Base-by-base conservation (phyloP, 169 alveolate species). In the Eimeria sp. region DNA sequence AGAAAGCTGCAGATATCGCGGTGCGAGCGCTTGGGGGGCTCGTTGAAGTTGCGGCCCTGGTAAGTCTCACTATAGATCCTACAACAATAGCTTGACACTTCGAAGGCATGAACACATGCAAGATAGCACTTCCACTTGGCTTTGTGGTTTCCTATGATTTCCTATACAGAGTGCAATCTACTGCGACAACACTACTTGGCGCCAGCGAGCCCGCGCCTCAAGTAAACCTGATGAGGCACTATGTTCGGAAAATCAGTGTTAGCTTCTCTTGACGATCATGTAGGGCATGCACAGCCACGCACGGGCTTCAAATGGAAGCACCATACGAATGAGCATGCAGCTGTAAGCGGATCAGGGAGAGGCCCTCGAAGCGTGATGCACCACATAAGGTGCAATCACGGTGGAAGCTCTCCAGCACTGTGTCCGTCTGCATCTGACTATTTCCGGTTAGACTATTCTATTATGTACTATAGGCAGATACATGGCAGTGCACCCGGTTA, bases 21-120 rank as follows among this genome's bases (percentile, higher is more conserved):
- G 83, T 87, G 83, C 94, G 83, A 27, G 94, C 94, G 30, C 80
- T 87, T 47, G 78, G 67, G 22, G 94, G 78, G 54, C 67, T 63
- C 7, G 83, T 63, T 34, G 94, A 87, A 87, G 54, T 75, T 43
- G 94, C 94, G 27, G 82, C 94, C 14, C 72, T 87, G 94, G 94
- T 87, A 25, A 22, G 94, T 84, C 20, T 54, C 40, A 34, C 40
- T 34, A 34, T 34, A 49, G 47, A 16, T 16, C 13, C 88, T 45
- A 3, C 7, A 43, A n/a, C 40, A 72, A 14, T 57, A 73, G 40
- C 18, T 4, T 7, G 40, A 34, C 40, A 78, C 88, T 78, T 20
- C 45, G 30, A 67, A 22, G 30, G 83, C 30, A n/a, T 22, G 27
- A 11, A 78, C 13, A 22, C 45, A 25, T n/a, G 65, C 88, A n/a